Base-by-base conservation (phyloP, 192 early-diverging fungal genomes). In the Linnemannia elongata region DNA sequence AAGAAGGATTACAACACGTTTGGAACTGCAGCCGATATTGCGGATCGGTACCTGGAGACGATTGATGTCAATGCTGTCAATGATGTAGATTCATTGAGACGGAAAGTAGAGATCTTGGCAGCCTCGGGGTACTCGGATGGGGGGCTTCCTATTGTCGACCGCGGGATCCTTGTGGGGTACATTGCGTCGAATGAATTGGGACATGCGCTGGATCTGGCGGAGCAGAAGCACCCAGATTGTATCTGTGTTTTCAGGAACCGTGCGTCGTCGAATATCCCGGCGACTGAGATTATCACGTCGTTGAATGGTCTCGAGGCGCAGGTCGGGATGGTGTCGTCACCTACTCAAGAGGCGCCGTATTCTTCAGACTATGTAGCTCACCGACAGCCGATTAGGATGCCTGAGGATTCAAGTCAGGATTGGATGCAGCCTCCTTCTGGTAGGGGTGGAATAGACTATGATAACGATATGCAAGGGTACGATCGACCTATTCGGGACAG, bases 151-250 rank as follows among this genome's bases (percentile, higher is more conserved):
- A 89, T 94, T 88, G 78, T 94, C 33, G 80, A 90, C 27, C 79
- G 90, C 63, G 91, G 89, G 10, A 82, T 94, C 1, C 82, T 97
- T 33, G 91, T 95, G 38, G 97, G 97, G 10, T 98, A 95, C 81
- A 95, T 96, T 69, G 96, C 96, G 2, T 94, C 94, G 33, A 92
- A 92, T 15, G 97, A 98, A 82, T 81, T 98, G 30, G 90, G 93
- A 44, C 94, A 96, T 87, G 96, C 95, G 2, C 80, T 95, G 42
- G 87, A 92, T 54, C 91, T 87, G 36, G 85, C 85, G 22, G 85
- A 87, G 22, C 70, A 78, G 60, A 89, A 84, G 82, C 87, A 90
- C 35, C 81, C 85, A 15, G 81, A 79, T 70, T 89, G 88, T 4
- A 74, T 85, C 18, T 94, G 93, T 72, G 84, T 92, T 72, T 90